phyloP scores from a whole-genome alignment of 2,329 filamentous ascomycete genomes.

The Neopestalotiopsis rosae region DNA sequence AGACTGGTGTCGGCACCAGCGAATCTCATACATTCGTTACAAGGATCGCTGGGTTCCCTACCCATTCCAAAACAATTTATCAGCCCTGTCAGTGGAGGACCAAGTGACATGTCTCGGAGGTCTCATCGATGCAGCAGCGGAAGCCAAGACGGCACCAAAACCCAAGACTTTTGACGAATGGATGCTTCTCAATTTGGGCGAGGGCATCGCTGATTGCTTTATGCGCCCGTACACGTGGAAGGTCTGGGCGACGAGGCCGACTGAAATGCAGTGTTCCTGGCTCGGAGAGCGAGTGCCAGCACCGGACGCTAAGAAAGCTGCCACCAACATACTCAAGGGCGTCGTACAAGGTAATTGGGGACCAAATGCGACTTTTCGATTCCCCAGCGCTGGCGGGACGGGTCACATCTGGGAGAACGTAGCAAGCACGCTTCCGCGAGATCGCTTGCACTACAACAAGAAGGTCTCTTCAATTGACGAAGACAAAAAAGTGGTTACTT shows the following conservation, averaged over 20 bases:
- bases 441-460: not conserved
- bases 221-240: not conserved
- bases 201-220: not conserved
- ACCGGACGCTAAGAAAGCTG: not conserved
- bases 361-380: not conserved
- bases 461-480: not conserved
- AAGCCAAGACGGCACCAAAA: not conserved
- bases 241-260: not conserved
- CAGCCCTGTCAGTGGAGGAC: not conserved
- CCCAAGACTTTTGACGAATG: not conserved
- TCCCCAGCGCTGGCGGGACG: not conserved
- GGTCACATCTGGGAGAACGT: not conserved
- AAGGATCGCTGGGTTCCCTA: not conserved
- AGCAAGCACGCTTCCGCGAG: not conserved
- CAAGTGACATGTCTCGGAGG: not conserved
- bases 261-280: not conserved
- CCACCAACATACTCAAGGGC: not conserved
- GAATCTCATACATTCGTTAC: not conserved
- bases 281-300: not conserved
- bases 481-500: not conserved
- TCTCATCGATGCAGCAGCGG: not conserved
- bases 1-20: not conserved
- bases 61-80: not conserved
- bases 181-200: not conserved
- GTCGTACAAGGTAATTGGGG: not conserved